Conservation (phyloP, 495 filamentous ascomycete species). For the Tuber brumale region DNA sequence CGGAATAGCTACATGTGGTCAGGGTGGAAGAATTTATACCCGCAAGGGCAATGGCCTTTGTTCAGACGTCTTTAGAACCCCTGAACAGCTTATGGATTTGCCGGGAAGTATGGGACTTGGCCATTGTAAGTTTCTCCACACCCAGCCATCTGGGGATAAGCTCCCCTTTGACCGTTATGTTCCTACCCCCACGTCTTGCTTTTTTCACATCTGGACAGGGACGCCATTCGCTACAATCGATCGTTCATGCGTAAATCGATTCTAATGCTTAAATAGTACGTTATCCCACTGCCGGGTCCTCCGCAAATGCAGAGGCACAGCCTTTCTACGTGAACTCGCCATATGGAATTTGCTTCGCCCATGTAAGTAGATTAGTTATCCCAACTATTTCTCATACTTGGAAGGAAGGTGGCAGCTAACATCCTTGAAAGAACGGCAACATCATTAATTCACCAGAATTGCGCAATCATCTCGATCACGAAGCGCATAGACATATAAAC, state of each 20-base stretch:
- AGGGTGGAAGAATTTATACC: slow-evolving; percentile 76
- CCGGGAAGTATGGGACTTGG: slow-evolving; percentile 85
- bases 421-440: slow-evolving; percentile 79
- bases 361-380: slow-evolving; percentile 34
- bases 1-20: slow-evolving; percentile 72
- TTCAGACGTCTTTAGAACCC: slow-evolving; percentile 76
- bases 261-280: slow-evolving; percentile 48
- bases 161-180: background rate
- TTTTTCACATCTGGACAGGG: background rate
- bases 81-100: slow-evolving; percentile 66
- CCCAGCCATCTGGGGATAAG: background rate
- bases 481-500: slow-evolving; percentile 92
- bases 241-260: background rate
- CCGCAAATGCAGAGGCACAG: slow-evolving; percentile 71
- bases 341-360: slow-evolving; percentile 62
- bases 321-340: slow-evolving; percentile 93
- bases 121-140: slow-evolving; percentile 47
- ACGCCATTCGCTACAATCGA: background rate
- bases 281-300: slow-evolving; percentile 86
- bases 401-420: slow-evolving; percentile 44
- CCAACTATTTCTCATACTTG: background rate
- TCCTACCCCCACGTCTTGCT: background rate
- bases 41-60: slow-evolving; percentile 92
- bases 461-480: slow-evolving; percentile 70
- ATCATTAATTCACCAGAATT: slow-evolving; percentile 86